Evolutionary conservation across 106 monocot genomes (phyloP).

Genomic region (Agapanthus africanus): DNA sequence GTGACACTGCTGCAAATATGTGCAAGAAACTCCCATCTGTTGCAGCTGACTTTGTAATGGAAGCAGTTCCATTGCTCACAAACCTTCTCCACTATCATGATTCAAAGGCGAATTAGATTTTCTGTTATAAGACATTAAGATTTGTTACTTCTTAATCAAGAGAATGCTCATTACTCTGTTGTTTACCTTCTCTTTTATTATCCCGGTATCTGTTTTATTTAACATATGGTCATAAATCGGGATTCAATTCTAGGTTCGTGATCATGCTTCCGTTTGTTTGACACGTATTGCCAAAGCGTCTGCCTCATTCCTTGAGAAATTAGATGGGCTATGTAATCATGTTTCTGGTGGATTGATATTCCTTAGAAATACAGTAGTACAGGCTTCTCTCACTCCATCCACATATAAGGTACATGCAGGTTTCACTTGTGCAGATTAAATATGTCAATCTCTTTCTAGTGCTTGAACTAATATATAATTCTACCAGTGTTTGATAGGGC

Average conservation of each 20-base stretch:
- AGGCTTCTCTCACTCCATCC: slow-evolving; percentile 80
- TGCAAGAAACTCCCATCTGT: slow-evolving; percentile 96
- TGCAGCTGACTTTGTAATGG: slow-evolving; percentile 99
- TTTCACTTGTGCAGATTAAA: not conserved
- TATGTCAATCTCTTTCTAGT: not conserved
- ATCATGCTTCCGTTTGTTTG: slow-evolving; percentile 80
- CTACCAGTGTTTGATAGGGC: slow-evolving; percentile 86
- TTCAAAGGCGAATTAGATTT: slow-evolving; percentile 69
- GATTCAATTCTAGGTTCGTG: slow-evolving; percentile 50
- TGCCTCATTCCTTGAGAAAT: slow-evolving; percentile 73
- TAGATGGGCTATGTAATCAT: slow-evolving; percentile 91
- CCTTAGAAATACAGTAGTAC: slow-evolving; percentile 58
- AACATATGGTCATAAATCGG: too few relatives aligned
- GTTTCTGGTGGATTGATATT: slow-evolving; percentile 80
- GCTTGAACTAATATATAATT: slow-evolving; percentile 5
- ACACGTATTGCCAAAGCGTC: slow-evolving; percentile 84
- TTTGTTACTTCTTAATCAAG: not conserved
- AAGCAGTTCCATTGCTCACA: slow-evolving; percentile 95
- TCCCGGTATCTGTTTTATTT: too few relatives aligned
- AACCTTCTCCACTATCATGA: slow-evolving; percentile 94
- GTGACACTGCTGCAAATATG: slow-evolving; percentile 88
- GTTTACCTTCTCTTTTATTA: too few relatives aligned
- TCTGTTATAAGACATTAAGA: too few relatives aligned
- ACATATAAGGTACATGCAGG: slow-evolving; percentile 65
- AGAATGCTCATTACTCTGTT: too few relatives aligned